Evolutionary conservation across 495 filamentous ascomycete genomes (phyloP), one percentile per base, ranked within the genome.

Genomic region (Thermochaetoides thermophila): DNA sequence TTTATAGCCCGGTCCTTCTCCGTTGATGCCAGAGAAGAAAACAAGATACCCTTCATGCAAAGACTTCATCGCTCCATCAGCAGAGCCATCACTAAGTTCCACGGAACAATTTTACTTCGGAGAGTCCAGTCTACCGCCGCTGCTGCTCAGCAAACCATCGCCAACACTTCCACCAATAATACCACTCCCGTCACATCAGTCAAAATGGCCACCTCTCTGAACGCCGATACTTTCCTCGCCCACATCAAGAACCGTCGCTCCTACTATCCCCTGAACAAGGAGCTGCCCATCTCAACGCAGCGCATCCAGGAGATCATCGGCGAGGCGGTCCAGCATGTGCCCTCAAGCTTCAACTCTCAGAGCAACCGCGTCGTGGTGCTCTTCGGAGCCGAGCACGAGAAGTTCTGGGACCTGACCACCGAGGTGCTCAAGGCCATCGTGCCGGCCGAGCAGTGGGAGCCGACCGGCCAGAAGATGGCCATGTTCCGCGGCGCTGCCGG

Each of bases 281-380:
- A 64, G 16, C 52, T 69, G 15, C 11, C 48, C 28, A 57, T 78
- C 50, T 38, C 61, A 36, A 57, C 66, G 39, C 50, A 55, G 12
- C 58, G 58, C 43, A 61, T 81, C 56, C 50, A 64, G 40, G 61
- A 71, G 40, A 64, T 78, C 48, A 59, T 73, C 44, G 58, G 60
- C 42, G 49, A 69, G 28, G 50, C 56, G 26, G 40, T 77, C 34
- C 56, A 63, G 31, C 62, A 77, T 49, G 53, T 66, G 20, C 75
- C 74, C 12, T 61, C 53, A 23, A 66, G 62, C 46, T 80, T 77
- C 72, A 80, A 80, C 67, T 69, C 66, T 27, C 75, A 80, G 58
- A 61, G 57, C 46, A 65, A 71, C 45, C 71, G 75, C 32, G 51
- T 67, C 23, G 56, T 80, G 10, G 64, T 77, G 17, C 64, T 78